These are phyloP conservation scores for Amniculicola lignicola DNA, from an alignment of 495 filamentous ascomycete species.

Conservation along the genomic window DNA sequence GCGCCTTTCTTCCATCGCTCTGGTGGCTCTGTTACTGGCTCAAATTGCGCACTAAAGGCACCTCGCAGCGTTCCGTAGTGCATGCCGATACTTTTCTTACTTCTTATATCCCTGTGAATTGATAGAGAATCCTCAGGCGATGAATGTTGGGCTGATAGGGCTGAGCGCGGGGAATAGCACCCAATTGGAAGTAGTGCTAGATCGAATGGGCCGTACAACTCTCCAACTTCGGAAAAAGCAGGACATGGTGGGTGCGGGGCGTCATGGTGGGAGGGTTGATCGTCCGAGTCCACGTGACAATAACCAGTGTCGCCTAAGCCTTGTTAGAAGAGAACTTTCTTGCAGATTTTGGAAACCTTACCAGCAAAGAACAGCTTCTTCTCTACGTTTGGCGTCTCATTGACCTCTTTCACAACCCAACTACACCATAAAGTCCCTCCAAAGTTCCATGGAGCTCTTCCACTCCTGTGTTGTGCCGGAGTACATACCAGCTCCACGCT, in stretches of 20 bases:
- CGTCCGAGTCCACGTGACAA: conserved; percentile 32
- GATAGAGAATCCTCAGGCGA: conserved; percentile 43
- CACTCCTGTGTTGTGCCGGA: conserved; percentile 51
- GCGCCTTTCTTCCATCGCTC: conserved; percentile 41
- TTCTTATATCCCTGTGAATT: conserved; percentile 44
- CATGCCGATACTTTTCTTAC: conserved; percentile 47
- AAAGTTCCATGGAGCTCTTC: conserved; percentile 36
- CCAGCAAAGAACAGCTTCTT: conserved; percentile 38
- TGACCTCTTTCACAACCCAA: conserved; percentile 47
- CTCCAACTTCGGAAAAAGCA: conserved; percentile 42
- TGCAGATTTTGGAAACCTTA: background rate
- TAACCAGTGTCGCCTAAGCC: conserved; percentile 43
- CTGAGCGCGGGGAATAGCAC: conserved; percentile 38
- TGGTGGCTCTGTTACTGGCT: conserved; percentile 46
- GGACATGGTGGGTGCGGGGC: conserved; percentile 40
- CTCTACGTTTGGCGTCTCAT: background rate
- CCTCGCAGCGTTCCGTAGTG: conserved; percentile 47
- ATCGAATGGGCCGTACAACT: conserved; percentile 44
- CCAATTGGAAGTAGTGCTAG: conserved; percentile 48
- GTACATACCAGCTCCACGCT: conserved; percentile 41
- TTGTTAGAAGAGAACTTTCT: background rate
- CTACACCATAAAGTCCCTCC: conserved; percentile 51
- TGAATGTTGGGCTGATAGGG: conserved; percentile 43
- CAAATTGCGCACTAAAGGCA: conserved; percentile 42
- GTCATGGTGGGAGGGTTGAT: conserved; percentile 24